These are phyloP conservation scores for Ganoderma lucidum DNA, from an alignment of 1,284 basidiomycete genomes.

Conservation along the genomic window DNA sequence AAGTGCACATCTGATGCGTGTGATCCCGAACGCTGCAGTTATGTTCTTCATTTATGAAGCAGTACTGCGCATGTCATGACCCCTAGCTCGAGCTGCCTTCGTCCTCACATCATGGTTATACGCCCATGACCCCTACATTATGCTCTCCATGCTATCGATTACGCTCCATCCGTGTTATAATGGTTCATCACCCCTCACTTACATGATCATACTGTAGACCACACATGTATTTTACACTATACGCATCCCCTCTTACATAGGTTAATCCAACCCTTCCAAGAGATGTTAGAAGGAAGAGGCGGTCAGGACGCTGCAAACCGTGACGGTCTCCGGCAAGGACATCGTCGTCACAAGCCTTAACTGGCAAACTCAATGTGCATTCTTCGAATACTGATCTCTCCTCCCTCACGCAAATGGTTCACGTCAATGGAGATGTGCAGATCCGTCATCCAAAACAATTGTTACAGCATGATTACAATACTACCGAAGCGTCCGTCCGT, in stretches of 20 bases:
- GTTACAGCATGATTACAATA: constrained; percentile 27
- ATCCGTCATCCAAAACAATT: constrained; percentile 18
- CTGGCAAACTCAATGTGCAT: too few species aligned
- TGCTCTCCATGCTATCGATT: constrained; percentile 28
- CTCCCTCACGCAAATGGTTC: neutral
- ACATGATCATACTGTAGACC: constrained; percentile 19
- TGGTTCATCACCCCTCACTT: constrained; percentile 27
- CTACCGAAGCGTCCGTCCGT: constrained; percentile 21
- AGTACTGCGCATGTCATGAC: constrained; percentile 62
- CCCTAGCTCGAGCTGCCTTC: neutral
- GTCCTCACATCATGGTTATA: neutral
- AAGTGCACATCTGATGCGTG: constrained; percentile 94
- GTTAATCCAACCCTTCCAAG: neutral
- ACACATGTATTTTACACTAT: constrained; percentile 29
- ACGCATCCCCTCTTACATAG: constrained; percentile 2
- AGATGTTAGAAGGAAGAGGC: too few species aligned
- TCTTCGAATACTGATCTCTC: too few species aligned
- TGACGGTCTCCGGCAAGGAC: too few species aligned
- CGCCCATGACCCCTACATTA: neutral
- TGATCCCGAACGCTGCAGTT: constrained; percentile 96
- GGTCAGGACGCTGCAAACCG: too few species aligned
- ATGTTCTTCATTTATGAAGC: constrained; percentile 94
- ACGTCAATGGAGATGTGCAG: neutral
- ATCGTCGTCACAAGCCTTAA: too few species aligned
- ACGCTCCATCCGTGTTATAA: constrained; percentile 27